Evolutionary conservation across 2,329 filamentous ascomycete species (phyloP).

Genomic region (Mariannaea sp.): DNA sequence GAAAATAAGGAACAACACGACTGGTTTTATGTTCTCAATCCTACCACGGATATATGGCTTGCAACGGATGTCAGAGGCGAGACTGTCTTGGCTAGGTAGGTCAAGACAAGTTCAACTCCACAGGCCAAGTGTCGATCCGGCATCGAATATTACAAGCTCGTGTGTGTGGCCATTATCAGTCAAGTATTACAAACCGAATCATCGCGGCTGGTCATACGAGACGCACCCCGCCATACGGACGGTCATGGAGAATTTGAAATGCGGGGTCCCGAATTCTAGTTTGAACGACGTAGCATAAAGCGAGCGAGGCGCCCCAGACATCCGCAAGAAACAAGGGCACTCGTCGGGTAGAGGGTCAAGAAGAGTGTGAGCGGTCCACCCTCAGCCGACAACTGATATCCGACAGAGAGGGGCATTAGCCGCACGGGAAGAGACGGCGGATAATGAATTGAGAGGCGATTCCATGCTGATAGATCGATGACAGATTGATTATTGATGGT

Average conservation of each 20-base stretch:
- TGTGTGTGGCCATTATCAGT: neutral
- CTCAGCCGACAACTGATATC: constrained; percentile 1
- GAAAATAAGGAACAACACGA: constrained; percentile 1
- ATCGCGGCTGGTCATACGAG: constrained; percentile 2
- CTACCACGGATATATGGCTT: constrained; percentile 6
- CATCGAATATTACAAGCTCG: neutral
- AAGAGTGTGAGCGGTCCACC: neutral
- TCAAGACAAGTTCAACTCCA: neutral
- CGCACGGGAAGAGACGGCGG: neutral
- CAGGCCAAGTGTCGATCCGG: constrained; percentile 10
- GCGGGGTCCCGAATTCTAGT: neutral
- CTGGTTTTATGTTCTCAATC: constrained; percentile 10
- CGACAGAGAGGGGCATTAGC: constrained; percentile 5
- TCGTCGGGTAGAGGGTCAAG: constrained; percentile 11
- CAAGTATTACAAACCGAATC: constrained; percentile 16
- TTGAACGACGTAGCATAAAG: no score
- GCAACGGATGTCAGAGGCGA: constrained; percentile 12
- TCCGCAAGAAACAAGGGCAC: neutral
- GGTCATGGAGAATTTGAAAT: constrained; percentile 17
- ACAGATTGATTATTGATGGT: neutral
- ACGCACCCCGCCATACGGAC: constrained; percentile 12
- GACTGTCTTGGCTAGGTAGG: constrained; percentile 2
- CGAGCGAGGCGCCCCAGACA: neutral
- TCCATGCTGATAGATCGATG: neutral
- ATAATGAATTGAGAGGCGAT: neutral